Percentiles rank a stretch among this genome's conserved stretches.
Evolutionary conservation across 257 asterid species (phyloP).

Genomic region (Salvia splendens): DNA sequence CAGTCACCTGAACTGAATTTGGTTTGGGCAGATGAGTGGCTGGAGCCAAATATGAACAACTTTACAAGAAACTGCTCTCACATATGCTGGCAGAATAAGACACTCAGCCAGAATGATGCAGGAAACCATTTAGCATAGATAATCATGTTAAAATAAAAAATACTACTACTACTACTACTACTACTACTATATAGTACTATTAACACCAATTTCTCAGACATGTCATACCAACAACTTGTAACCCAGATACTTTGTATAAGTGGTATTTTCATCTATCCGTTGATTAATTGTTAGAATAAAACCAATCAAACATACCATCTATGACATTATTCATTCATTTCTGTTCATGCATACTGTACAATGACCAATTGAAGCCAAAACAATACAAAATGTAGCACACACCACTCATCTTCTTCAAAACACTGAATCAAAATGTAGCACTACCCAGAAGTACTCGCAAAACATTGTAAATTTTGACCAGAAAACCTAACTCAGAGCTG

Average conservation of each 20-base stretch:
- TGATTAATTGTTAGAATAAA: neutral
- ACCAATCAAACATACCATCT: slow-evolving; percentile 15
- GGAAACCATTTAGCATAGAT: neutral
- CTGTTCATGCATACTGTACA: neutral
- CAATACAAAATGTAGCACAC: neutral
- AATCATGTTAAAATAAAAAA: neutral
- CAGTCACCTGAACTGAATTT: neutral
- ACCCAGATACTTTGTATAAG: neutral
- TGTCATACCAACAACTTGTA: neutral
- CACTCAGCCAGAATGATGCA: neutral
- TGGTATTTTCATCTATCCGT: neutral
- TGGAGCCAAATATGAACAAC: neutral
- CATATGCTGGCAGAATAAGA: neutral
- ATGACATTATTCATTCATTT: slow-evolving; percentile 3
- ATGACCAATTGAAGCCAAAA: neutral
- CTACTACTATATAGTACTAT: neutral
- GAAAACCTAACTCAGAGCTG: neutral
- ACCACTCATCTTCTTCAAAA: neutral
- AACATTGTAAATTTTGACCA: neutral
- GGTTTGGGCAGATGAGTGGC: neutral
- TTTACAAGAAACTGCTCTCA: neutral
- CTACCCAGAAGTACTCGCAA: neutral
- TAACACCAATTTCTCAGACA: neutral
- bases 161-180: too few relatives aligned
- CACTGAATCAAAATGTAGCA: neutral